Percentiles rank a stretch among this genome's conserved stretches.
Evolutionary conservation across 306 rosid genomes (phyloP).

Genomic region (Argentina anserina): DNA sequence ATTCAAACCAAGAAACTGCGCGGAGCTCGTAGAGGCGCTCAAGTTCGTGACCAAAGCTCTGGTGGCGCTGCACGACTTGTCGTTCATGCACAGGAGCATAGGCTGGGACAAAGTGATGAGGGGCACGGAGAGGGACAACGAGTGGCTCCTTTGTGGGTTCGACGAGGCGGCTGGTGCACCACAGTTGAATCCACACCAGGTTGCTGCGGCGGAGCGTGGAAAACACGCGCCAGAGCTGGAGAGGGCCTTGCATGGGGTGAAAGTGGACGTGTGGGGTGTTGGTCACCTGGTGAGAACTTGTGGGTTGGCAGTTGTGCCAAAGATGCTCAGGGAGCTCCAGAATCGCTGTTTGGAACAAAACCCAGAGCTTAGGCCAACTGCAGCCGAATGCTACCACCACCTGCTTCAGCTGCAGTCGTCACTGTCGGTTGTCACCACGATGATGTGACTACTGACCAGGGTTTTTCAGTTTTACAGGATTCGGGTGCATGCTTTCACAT

Average conservation of each 20-base stretch:
- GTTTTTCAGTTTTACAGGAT: background rate
- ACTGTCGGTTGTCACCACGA: constrained; percentile 34
- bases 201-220: constrained; percentile 37
- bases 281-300: constrained; percentile 70
- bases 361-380: constrained; percentile 87
- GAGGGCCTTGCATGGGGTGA: constrained; percentile 84
- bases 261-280: constrained; percentile 93
- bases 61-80: constrained; percentile 81
- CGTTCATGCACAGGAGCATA: constrained; percentile 86
- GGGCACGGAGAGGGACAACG: constrained; percentile 44
- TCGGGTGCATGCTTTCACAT: background rate
- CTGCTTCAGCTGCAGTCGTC: constrained; percentile 87
- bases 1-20: constrained; percentile 45
- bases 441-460: constrained; percentile 54
- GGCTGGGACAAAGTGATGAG: constrained; percentile 77
- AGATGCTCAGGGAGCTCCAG: constrained; percentile 81
- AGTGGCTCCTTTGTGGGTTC: constrained; percentile 82
- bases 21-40: constrained; percentile 65
- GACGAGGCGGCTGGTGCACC: constrained; percentile 86
- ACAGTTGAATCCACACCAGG: constrained; percentile 45
- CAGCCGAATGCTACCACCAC: constrained; percentile 97
- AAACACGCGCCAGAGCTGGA: constrained; percentile 85
- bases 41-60: constrained; percentile 78
- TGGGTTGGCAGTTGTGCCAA: constrained; percentile 58
- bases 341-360: constrained; percentile 79